Evolutionary conservation across 2,329 filamentous ascomycete species (phyloP), one percentile per base, ranked within the genome.

Genomic region (Elsinoe australis): DNA sequence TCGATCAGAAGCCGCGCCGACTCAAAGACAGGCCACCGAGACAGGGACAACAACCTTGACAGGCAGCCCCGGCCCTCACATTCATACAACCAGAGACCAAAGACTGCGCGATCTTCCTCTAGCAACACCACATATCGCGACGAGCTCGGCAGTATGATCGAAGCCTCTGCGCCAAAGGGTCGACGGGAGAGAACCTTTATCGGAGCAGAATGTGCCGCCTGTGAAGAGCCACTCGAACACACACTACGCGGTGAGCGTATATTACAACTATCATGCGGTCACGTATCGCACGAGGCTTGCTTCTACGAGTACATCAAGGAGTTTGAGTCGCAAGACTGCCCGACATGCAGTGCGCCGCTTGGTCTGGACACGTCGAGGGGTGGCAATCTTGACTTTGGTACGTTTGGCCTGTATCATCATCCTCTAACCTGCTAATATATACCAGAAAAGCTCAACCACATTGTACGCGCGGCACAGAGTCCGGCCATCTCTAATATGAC

Each of bases 251-350:
- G 92, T 51, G 92, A 98, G 70, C 82, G 88, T 56, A 88, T 98
- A 53, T 73, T 98, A 47, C 92, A 96, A 64, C 92, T 98, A 60
- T 94, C 89, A 4, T 98, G 92, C 67, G 79, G 83, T n/a, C 92
- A 98, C 67, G 90, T 98, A 52, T 88, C 90, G 8, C 92, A 98
- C 64, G 92, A 96, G 66, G 92, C 90, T 28, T 98, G 92, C 68
- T 96, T 98, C 64, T 96, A 96, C 69, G 92, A 98, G 67, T 95
- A 94, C 63, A 94, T 98, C 59, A 85, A 87, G 60, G 90, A 95
- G 61, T 85, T 90, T 51, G 89, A 96, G 57, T 86, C 86, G 47
- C 88, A 96, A 60, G 89, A 87, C 61, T 98, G 92, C 67, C 92
- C 92, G 21, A 85, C 86, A 55, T 98, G 92, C 67, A 85, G 95